Base-by-base conservation (phyloP, 306 rosid genomes). In the Prunus mongolica region DNA sequence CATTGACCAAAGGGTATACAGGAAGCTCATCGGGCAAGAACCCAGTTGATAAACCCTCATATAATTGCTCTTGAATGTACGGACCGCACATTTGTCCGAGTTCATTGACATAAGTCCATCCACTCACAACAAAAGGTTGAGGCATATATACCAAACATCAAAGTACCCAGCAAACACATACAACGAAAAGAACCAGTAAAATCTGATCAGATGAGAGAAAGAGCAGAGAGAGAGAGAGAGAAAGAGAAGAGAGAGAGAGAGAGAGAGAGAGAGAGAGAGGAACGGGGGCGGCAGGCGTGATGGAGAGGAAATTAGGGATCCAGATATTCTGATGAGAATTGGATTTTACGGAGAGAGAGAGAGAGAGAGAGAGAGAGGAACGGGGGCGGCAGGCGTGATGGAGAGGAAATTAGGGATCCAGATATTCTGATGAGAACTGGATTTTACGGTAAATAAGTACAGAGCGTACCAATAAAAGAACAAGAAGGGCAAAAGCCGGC, bases 31-130 rank as follows among this genome's bases (percentile, higher is more conserved):
- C 88, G 1, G 99, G 99, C 93, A 95, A 82, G 86, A 92, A 95
- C 44, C 97, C 96, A 45, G 96, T 78, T 55, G 91, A 88, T 73
- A 95, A 79, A 65, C 99, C 99, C 81, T 91, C 93, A 19, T 81
- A 86, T 64, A 95, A 85, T 82, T 95, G 99, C 79, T 89, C 88
- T 84, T 89, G 88, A 66, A 92, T 87, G 75, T 95, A 95, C 38
- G 99, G 99, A 79, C 99, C 99, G 38, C 97, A 95, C 99, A 95
- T 92, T 78, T 92, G 91, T 51, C 93, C 97, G 28, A 81, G 80
- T 78, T 90, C 97, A 72, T 95, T 95, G 67, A 90, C 90, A 82
- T 95, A 95, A 97, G 87, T 92, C 99, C 99, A 95, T 78, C 97
- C 97, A 82, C 90, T 92, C 78, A 83, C 96, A 82, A 78, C 78